Conservation (phyloP, 768 basidiomycete genomes). For the Kwoniella europaea region DNA sequence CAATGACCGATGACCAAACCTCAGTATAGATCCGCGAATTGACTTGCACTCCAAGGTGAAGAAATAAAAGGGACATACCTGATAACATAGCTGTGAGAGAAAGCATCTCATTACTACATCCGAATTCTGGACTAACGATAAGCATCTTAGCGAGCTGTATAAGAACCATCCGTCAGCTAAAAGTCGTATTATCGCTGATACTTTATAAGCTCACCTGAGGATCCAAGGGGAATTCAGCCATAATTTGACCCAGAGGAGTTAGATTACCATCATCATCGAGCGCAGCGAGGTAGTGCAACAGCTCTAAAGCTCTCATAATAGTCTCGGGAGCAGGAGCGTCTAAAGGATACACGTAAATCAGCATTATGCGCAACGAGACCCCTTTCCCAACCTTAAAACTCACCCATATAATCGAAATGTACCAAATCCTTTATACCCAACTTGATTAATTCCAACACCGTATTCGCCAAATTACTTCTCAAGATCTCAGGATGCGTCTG, state of each 20-base stretch:
- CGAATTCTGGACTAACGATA: conserved; percentile 90
- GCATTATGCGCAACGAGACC: too few relatives aligned
- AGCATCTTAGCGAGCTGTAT: conserved; percentile 85
- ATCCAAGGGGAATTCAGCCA: conserved; percentile 99
- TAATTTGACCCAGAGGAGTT: conserved; percentile 81
- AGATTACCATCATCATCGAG: conserved; percentile 92
- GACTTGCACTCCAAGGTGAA: background rate
- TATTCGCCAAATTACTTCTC: conserved; percentile 88
- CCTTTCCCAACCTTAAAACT: conserved; percentile 9
- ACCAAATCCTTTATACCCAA: conserved; percentile 93
- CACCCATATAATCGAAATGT: conserved; percentile 75
- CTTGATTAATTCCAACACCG: conserved; percentile 91
- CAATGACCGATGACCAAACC: too few relatives aligned
- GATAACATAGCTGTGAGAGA: conserved; percentile 97
- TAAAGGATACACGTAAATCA: background rate
- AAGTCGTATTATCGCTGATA: background rate
- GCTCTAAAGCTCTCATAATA: conserved; percentile 92
- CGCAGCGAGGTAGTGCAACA: conserved; percentile 88
- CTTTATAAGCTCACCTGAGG: conserved; percentile 70
- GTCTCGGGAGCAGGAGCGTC: conserved; percentile 96
- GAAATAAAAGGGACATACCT: conserved; percentile 60
- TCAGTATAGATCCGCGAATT: conserved; percentile 31
- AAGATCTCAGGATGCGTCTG: conserved; percentile 97
- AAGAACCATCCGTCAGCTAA: conserved; percentile 1
- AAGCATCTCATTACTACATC: conserved; percentile 92